Conservation (phyloP, 768 basidiomycete species). For the Leucosporidium scottii region DNA sequence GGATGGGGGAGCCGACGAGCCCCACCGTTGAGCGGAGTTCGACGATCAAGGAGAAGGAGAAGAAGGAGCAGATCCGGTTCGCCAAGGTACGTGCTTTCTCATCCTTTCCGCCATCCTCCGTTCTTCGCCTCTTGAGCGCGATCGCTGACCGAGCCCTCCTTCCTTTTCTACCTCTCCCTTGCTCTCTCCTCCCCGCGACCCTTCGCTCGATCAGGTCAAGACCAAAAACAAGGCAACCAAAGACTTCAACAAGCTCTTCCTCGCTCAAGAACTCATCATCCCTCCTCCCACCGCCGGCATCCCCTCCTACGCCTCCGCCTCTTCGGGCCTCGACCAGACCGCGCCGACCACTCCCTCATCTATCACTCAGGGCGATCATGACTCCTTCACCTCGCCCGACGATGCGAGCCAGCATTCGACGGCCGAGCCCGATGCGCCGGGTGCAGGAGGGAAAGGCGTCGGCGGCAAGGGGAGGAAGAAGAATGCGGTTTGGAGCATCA, state of each 20-base stretch:
- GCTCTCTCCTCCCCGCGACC: no score
- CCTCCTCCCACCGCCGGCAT: neutral
- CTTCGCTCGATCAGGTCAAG: slow-evolving; percentile 10
- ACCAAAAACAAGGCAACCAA: slow-evolving; percentile 25
- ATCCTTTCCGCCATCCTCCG: neutral
- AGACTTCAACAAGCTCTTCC: slow-evolving; percentile 35
- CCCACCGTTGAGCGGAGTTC: neutral
- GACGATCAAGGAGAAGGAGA: neutral
- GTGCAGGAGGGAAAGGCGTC: neutral
- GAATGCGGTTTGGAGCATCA: slow-evolving; percentile 37
- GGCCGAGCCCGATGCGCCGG: neutral
- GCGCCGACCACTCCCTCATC: neutral
- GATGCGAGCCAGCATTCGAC: neutral
- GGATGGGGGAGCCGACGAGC: neutral
- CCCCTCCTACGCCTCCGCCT: neutral
- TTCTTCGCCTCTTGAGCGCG: neutral
- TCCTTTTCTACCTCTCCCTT: no score
- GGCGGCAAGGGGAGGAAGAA: slow-evolving; percentile 15
- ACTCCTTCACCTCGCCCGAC: neutral
- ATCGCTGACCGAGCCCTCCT: neutral
- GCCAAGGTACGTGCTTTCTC: slow-evolving; percentile 16
- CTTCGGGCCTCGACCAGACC: neutral
- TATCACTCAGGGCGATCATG: no score
- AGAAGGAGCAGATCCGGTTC: slow-evolving; percentile 18
- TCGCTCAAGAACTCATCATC: slow-evolving; percentile 37